A percentile compares a stretch with the other conserved stretches of the same genome.
Conservation (phyloP, 169 alveolate genomes). For the Eimeria brunetti region DNA sequence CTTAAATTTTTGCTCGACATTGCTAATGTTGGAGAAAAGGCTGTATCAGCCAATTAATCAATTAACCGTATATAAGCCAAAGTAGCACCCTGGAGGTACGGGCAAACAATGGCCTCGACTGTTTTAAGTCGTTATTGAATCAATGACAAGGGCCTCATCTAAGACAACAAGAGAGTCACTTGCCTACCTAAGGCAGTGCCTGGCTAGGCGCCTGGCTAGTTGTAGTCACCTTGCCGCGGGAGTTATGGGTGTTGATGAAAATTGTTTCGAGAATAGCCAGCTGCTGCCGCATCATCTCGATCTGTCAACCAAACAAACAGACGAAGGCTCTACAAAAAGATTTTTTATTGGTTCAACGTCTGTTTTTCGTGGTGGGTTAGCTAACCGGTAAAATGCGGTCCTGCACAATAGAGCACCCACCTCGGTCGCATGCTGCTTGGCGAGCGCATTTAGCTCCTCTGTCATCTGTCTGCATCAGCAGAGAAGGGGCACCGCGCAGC, state of each 20-base stretch:
- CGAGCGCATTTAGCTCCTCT: conserved; percentile 40
- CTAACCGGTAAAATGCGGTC: too few relatives aligned
- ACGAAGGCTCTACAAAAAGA: background rate
- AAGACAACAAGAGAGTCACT: background rate
- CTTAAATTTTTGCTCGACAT: too few relatives aligned
- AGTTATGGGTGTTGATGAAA: conserved; percentile 61
- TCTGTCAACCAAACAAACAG: background rate
- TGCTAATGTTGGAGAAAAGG: too few relatives aligned
- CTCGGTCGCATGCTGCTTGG: conserved; percentile 55
- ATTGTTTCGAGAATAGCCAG: conserved; percentile 50
- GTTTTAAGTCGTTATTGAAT: too few relatives aligned
- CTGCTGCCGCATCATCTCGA: conserved; percentile 68
- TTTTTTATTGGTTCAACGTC: background rate
- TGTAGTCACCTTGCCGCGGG: conserved; percentile 66
- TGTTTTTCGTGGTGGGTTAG: too few relatives aligned
- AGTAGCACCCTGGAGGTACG: too few relatives aligned
- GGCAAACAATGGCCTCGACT: too few relatives aligned
- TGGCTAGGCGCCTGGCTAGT: conserved; percentile 56
- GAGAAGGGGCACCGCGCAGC: background rate
- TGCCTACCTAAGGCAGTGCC: background rate
- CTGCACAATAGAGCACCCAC: background rate
- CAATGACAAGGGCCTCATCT: background rate
- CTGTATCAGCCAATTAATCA: too few relatives aligned
- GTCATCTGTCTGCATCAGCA: conserved; percentile 39
- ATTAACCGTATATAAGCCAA: too few relatives aligned